These are phyloP conservation scores for Scheffersomyces coipomensis DNA, from an alignment of 805 yeast genomes.

Conservation along the genomic window DNA sequence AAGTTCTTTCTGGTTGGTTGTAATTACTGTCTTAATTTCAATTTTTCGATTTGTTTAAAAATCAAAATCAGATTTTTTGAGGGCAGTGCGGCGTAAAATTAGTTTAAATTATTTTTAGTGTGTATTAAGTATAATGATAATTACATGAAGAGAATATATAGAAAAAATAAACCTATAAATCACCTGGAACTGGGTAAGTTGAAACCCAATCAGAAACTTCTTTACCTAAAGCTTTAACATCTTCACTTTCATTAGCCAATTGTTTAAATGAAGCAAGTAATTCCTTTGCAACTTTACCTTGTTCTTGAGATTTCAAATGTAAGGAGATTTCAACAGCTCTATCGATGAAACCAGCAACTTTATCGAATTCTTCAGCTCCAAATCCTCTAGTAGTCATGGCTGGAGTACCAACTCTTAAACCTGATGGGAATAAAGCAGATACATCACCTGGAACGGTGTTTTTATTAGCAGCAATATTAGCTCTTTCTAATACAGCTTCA, in stretches of 20 bases:
- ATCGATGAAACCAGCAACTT: constrained; percentile 79
- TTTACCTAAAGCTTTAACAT: constrained; percentile 58
- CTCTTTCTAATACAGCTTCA: constrained; percentile 90
- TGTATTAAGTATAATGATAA: too few relatives aligned
- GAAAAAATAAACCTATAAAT: too few relatives aligned
- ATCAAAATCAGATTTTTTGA: too few relatives aligned
- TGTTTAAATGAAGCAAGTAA: constrained; percentile 88
- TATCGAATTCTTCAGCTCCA: constrained; percentile 79
- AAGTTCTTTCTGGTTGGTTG: too few relatives aligned
- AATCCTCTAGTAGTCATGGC: constrained; percentile 98
- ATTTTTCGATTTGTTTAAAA: too few relatives aligned
- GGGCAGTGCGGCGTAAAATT: too few relatives aligned
- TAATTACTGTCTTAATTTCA: too few relatives aligned
- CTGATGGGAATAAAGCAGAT: constrained; percentile 95
- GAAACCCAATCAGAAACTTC: constrained; percentile 93
- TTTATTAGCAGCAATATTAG: constrained; percentile 94
- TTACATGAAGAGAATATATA: too few relatives aligned
- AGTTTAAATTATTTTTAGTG: too few relatives aligned
- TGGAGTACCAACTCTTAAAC: constrained; percentile 96
- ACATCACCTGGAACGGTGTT: constrained; percentile 98
- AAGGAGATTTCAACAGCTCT: constrained; percentile 68
- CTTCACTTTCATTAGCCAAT: constrained; percentile 66
- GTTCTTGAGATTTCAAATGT: constrained; percentile 56
- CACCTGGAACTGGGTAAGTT: constrained; percentile 89
- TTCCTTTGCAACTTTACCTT: constrained; percentile 85